phyloP scores from a whole-genome alignment of 2,329 filamentous ascomycete species.

The Fusarium clavum region DNA sequence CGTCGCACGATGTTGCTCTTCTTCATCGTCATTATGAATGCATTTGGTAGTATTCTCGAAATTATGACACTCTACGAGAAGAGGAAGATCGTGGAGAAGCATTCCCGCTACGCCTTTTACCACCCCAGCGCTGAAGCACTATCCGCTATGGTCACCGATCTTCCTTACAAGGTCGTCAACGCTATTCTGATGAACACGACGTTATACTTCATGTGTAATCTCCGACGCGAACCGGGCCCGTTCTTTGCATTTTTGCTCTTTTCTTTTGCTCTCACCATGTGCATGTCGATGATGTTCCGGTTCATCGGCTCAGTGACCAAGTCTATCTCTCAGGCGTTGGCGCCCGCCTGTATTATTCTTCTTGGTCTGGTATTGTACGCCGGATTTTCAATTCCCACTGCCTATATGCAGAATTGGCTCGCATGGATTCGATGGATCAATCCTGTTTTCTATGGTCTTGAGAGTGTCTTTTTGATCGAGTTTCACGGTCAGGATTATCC shows the following conservation, averaged over 20 bases:
- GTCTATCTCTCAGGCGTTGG: slow-evolving; percentile 40
- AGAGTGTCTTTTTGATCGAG: slow-evolving; percentile 72
- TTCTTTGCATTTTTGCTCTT: slow-evolving; percentile 62
- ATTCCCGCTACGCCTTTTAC: slow-evolving; percentile 49
- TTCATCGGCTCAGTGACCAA: slow-evolving; percentile 42
- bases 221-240: slow-evolving; percentile 66
- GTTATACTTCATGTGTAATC: slow-evolving; percentile 74
- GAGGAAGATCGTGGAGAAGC: slow-evolving; percentile 50
- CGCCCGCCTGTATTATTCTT: slow-evolving; percentile 38
- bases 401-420: slow-evolving; percentile 61
- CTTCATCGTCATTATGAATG: slow-evolving; percentile 38
- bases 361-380: slow-evolving; percentile 59
- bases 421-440: slow-evolving; percentile 75
- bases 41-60: slow-evolving; percentile 37
- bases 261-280: slow-evolving; percentile 64
- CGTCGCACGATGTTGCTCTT: slow-evolving; percentile 27
- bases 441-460: slow-evolving; percentile 71
- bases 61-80: slow-evolving; percentile 44
- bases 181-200: slow-evolving; percentile 54
- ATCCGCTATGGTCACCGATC: slow-evolving; percentile 28
- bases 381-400: slow-evolving; percentile 57
- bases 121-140: slow-evolving; percentile 46
- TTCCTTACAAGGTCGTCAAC: slow-evolving; percentile 38
- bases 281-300: slow-evolving; percentile 73
- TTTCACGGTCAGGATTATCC: slow-evolving; percentile 60